These are phyloP conservation scores for Debaryomycetaceae sp. DNA, from an alignment of 1,139 yeast genomes.

Conservation along the genomic window DNA sequence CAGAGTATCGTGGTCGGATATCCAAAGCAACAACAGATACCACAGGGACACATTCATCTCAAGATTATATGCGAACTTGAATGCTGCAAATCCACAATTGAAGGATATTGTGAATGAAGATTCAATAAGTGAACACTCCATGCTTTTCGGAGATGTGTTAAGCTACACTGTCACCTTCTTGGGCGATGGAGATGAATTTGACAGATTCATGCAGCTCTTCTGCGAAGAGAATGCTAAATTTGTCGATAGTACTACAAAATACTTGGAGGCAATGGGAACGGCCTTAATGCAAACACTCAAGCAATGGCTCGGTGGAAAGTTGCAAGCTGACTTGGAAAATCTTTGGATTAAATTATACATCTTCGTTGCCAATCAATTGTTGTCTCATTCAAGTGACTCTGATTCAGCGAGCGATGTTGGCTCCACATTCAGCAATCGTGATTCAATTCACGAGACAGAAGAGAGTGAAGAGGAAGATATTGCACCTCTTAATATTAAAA, in stretches of 20 bases:
- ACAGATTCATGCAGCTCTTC: constrained; percentile 34
- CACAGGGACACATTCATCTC: constrained; percentile 28
- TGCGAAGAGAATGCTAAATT: constrained; percentile 30
- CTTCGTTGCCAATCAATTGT: constrained; percentile 36
- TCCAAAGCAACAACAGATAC: constrained; percentile 26
- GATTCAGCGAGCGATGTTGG: constrained; percentile 2
- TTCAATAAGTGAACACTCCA: constrained; percentile 21
- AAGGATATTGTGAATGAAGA: constrained; percentile 21
- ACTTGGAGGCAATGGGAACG: constrained; percentile 45
- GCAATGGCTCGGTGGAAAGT: constrained; percentile 34
- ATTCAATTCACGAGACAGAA: constrained; percentile 1
- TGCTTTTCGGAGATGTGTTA: constrained; percentile 36
- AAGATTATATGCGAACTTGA: constrained; percentile 32
- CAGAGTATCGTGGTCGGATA: constrained; percentile 31
- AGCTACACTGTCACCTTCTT: constrained; percentile 30
- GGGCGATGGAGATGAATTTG: constrained; percentile 25
- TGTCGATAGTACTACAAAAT: constrained; percentile 22
- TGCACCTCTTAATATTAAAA: constrained; percentile 1
- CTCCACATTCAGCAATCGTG: constrained; percentile 5
- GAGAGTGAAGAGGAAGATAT: constrained; percentile 1
- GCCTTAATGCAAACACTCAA: constrained; percentile 39
- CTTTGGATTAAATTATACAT: constrained; percentile 43
- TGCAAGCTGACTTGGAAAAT: constrained; percentile 31
- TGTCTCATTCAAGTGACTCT: constrained; percentile 14
- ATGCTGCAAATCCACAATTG: constrained; percentile 28